Evolutionary conservation across 768 basidiomycete genomes (phyloP).

Genomic region (Russula olivacea): DNA sequence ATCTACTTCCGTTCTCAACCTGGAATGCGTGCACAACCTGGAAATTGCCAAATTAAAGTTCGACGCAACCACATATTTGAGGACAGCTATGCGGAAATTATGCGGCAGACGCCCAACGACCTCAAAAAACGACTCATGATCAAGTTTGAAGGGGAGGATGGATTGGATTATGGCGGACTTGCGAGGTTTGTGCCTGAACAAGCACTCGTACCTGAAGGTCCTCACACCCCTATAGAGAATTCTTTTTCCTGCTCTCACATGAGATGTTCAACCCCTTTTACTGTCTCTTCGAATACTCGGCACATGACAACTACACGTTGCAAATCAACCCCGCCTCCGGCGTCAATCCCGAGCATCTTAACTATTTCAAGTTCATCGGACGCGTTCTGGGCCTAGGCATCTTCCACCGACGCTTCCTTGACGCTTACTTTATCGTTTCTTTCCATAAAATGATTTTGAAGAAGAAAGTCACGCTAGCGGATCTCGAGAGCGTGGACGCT

Average conservation of each 20-base stretch:
- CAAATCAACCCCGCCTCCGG: slow-evolving; percentile 98
- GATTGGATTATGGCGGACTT: slow-evolving; percentile 96
- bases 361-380: slow-evolving; percentile 99
- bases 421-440: slow-evolving; percentile 98
- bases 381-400: slow-evolving; percentile 92
- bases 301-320: slow-evolving; percentile 99
- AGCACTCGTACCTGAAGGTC: slow-evolving; percentile 5
- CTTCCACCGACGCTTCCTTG: slow-evolving; percentile 98
- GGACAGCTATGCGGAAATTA: slow-evolving; percentile 98
- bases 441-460: slow-evolving; percentile 99
- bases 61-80: slow-evolving; percentile 98
- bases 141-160: slow-evolving; percentile 99
- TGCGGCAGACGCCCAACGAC: slow-evolving; percentile 97
- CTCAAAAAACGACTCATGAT: slow-evolving; percentile 99
- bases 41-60: slow-evolving; percentile 99
- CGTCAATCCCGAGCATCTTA: slow-evolving; percentile 97
- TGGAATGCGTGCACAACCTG: slow-evolving; percentile 95
- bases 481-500: slow-evolving; percentile 94
- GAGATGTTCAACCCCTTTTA: slow-evolving; percentile 99
- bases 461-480: slow-evolving; percentile 92
- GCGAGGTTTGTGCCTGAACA: slow-evolving; percentile 59
- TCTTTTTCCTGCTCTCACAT: slow-evolving; percentile 98
- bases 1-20: slow-evolving; percentile 99
- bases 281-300: slow-evolving; percentile 98
- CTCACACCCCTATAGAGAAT: slow-evolving; percentile 59